These are phyloP conservation scores for Eucalyptus cloeziana DNA, from an alignment of 345 rosid species.

Conservation along the genomic window DNA sequence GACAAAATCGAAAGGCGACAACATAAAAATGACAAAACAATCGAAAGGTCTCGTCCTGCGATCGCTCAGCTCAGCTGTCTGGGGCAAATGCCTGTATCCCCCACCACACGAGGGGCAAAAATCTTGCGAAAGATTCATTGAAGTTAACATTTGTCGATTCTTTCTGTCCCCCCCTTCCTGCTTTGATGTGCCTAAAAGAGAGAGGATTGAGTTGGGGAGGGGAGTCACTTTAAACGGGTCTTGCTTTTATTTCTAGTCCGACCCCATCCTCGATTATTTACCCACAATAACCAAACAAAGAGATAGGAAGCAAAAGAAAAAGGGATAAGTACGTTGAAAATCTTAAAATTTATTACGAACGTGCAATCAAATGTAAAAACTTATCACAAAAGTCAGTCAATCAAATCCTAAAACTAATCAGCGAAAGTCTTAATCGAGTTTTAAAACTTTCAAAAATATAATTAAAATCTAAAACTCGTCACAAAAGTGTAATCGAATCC, in stretches of 20 bases:
- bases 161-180: neutral
- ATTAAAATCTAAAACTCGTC: accelerated
- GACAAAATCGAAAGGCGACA: neutral
- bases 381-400: too few species aligned
- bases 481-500: too few species aligned
- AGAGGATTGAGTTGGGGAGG: neutral
- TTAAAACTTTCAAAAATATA: too few species aligned
- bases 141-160: neutral
- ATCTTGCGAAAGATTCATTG: neutral
- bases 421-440: accelerated
- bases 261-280: neutral
- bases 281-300: neutral
- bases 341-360: too few species aligned
- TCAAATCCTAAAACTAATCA: too few species aligned
- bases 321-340: accelerated
- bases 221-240: too few species aligned
- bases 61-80: neutral
- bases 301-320: neutral
- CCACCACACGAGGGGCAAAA: neutral
- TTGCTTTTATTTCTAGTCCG: neutral
- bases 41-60: neutral
- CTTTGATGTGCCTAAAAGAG: neutral
- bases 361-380: accelerated
- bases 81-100: neutral
- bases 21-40: neutral